Evolutionary conservation across 768 basidiomycete genomes (phyloP).

Genomic region (Clathrus columnatus): DNA sequence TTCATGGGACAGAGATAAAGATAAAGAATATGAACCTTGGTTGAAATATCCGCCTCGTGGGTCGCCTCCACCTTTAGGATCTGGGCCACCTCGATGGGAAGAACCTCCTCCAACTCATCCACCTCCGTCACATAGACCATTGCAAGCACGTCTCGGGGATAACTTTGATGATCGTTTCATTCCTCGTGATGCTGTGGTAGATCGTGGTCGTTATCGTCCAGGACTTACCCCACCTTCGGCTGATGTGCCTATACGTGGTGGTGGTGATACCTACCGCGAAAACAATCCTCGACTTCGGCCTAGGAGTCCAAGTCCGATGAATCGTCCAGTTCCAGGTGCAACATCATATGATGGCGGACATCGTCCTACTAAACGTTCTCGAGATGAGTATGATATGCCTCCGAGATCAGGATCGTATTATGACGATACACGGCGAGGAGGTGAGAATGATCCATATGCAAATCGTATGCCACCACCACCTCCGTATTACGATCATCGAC

Average conservation of each 20-base stretch:
- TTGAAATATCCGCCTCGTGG: background rate
- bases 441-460: background rate
- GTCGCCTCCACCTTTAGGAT: background rate
- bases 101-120: background rate
- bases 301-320: slow-evolving; percentile 7
- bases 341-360: slow-evolving; percentile 3
- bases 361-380: background rate
- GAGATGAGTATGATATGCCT: slow-evolving; percentile 6
- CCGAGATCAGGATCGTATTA: background rate
- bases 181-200: background rate
- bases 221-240: background rate
- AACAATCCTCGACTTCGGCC: slow-evolving; percentile 7
- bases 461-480: background rate
- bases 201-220: background rate
- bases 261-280: background rate
- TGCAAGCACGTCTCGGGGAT: slow-evolving; percentile 3
- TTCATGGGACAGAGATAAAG: slow-evolving; percentile 1
- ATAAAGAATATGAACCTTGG: slow-evolving; percentile 6
- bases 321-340: background rate
- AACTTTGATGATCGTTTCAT: slow-evolving; percentile 7
- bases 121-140: background rate
- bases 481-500: background rate
- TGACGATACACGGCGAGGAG: background rate
- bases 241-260: background rate
- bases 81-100: background rate